Base-by-base conservation (phyloP, 768 basidiomycete genomes). In the Rhodotorula sphaerocarpa region DNA sequence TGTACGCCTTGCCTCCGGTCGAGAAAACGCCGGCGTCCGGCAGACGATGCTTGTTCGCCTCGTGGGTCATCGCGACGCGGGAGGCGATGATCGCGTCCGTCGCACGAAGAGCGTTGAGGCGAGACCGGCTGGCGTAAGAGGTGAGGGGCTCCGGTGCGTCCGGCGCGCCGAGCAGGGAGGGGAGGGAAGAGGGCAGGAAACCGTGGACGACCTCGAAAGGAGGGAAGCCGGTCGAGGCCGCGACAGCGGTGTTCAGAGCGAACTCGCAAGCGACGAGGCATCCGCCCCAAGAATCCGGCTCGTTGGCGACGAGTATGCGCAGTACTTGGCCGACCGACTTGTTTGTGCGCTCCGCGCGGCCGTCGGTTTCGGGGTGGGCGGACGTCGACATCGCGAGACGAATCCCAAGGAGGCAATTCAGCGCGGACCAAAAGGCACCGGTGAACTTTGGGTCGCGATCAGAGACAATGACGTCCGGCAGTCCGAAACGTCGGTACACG, bases 371-470 rank as follows among this genome's bases (percentile, higher is more conserved):
- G 15, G 53, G 59, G 25, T 61, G 53, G 36, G 45, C 41, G 10
- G 53, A 43, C 15, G 59, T 55, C 9, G 45, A 61, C 59, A 48
- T 46, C 52, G 46, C 46, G n/a, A 55, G 27, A 7, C 31, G 5
- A 2, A 47, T 9, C 5, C 59, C 59, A 5, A 54, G 14, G 7
- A n/a, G 51, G 2, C 3, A 5, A 43, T 61, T 36, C 5, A 54
- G 52, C 11, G 43, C 3, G 6, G 30, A 33, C 59, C 59, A 61
- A 34, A 61, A 61, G n/a, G 41, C 42, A 28, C 14, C 5, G 1
- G 53, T 55, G 36, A 61, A 61, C 7, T 36, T 33, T 30, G 30
- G 42, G 45, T 61, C 59, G 2, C 59, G 59, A n/a, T 54, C 59
- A 7, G 12, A 39, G 9, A 54, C 59, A 2, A 61, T 43, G 15